Conservation (phyloP, 345 rosid genomes). For the Gossypium mustelinum region DNA sequence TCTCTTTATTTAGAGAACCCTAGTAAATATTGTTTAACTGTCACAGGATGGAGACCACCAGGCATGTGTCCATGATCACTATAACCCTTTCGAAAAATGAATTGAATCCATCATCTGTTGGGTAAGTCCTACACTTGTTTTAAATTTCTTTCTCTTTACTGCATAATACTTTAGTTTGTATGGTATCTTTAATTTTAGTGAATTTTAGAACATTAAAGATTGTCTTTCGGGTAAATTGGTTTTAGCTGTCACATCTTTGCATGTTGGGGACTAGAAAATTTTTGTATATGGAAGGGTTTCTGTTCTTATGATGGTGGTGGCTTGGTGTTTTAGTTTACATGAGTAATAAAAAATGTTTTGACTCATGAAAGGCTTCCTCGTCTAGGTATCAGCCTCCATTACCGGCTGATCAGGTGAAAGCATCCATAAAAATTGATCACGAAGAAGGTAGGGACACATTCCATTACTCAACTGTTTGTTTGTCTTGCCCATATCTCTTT, state of each 20-base stretch:
- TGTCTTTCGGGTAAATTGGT: neutral
- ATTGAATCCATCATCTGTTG: conserved; percentile 62
- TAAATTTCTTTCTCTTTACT: neutral
- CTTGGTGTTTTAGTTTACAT: neutral
- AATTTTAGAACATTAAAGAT: neutral
- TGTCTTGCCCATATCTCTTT: neutral
- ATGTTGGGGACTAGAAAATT: neutral
- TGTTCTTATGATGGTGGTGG: neutral
- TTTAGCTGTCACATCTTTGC: too few relatives aligned
- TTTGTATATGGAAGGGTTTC: neutral
- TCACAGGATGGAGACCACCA: conserved; percentile 83
- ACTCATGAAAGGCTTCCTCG: neutral
- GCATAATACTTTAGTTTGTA: neutral
- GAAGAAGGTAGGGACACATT: conserved; percentile 51
- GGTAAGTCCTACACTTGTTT: conserved; percentile 43
- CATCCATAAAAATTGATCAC: conserved; percentile 42
- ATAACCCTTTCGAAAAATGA: conserved; percentile 76
- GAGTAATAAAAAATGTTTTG: neutral
- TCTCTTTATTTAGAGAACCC: neutral
- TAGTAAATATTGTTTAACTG: neutral
- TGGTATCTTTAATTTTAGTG: neutral
- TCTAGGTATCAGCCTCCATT: conserved; percentile 75
- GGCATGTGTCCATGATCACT: conserved; percentile 97
- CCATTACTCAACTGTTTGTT: neutral
- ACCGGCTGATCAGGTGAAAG: conserved; percentile 61